Base-by-base conservation (phyloP, 225 moss, liverwort and hornwort species). In the Physcomitrellopsis africana region DNA sequence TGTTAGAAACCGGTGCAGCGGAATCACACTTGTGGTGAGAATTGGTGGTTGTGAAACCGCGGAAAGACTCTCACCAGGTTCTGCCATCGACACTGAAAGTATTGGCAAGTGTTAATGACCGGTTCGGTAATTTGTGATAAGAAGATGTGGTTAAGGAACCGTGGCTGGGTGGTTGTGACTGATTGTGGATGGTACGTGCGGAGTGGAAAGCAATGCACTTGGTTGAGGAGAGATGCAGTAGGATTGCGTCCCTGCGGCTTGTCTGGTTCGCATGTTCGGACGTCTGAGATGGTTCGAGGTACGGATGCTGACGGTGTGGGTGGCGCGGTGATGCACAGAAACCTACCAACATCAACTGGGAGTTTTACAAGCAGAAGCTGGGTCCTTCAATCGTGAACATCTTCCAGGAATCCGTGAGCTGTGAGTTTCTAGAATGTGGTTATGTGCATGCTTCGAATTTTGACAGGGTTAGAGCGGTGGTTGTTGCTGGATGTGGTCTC, bases 351-450 rank as follows among this genome's bases (percentile, higher is more conserved):
- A 92, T 96, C 81, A 89, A 94, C 77, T 96, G 91, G 92, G 88
- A 81, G 66, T 94, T 94, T 32, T 94, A 96, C 86, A 91, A 85
- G 81, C 72, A 82, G 80, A 96, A 90, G 84, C 76, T 96, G 70
- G 82, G 85, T 45, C 92, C 94, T 32, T 94, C 89, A 19, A 90
- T 96, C 78, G 92, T 94, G 77, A 91, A 91, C 86, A 92, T 92
- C 49, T 96, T 96, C 77, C 75, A 94, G 78, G 83, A 82, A 66
- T 94, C 96, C 7, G 86, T 86, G 51, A 88, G 80, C 32, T 77
- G 94, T 96, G 77, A 85, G 91, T 86, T 80, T 24, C 13, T 80
- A 27, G 46, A 66, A 46, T 69, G 32, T 48, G 26, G 58, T 53
- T 67, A 37, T 63, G 37, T 70, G 61, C 29, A 49, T 11, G 43